These are phyloP conservation scores for Volvariella surrecta DNA, from an alignment of 1,284 basidiomycete genomes.

Conservation along the genomic window DNA sequence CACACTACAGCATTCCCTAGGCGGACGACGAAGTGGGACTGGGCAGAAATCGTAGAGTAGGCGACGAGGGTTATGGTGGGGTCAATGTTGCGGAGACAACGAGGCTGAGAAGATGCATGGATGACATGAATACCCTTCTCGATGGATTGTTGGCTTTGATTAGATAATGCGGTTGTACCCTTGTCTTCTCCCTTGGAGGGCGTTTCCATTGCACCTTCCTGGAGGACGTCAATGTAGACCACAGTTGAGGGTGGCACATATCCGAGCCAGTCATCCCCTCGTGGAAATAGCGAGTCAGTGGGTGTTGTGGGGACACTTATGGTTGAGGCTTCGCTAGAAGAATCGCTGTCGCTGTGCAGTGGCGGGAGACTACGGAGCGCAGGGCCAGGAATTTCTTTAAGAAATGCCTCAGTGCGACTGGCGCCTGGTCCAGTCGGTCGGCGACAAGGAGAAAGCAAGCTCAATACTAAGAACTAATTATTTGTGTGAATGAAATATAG, in stretches of 20 bases:
- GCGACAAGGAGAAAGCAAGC: conserved; percentile 32
- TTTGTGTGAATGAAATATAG: conserved; percentile 6
- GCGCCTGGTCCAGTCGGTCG: conserved; percentile 12
- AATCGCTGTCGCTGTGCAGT: conserved; percentile 25
- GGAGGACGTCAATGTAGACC: conserved; percentile 53
- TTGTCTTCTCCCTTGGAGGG: conserved; percentile 8
- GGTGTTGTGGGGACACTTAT: conserved; percentile 29
- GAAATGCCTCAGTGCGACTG: neutral
- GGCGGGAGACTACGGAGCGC: conserved; percentile 16
- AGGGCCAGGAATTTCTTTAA: conserved; percentile 11
- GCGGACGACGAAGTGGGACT: conserved; percentile 47
- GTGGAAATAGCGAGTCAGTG: conserved; percentile 21
- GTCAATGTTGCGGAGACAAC: conserved; percentile 48
- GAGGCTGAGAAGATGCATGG: conserved; percentile 34
- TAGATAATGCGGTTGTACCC: neutral
- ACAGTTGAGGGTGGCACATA: conserved; percentile 28
- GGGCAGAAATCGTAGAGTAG: conserved; percentile 31
- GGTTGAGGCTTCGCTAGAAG: conserved; percentile 29
- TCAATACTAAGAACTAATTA: conserved; percentile 25
- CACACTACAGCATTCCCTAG: conserved; percentile 38
- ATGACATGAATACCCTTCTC: conserved; percentile 19
- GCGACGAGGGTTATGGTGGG: conserved; percentile 54
- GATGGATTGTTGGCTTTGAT: conserved; percentile 10
- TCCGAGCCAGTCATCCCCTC: conserved; percentile 17
- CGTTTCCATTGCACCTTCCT: conserved; percentile 16